Evolutionary conservation across 129 eudicot species (phyloP), one percentile per base, ranked within the genome.

Genomic region (Flaveria ramosissima): DNA sequence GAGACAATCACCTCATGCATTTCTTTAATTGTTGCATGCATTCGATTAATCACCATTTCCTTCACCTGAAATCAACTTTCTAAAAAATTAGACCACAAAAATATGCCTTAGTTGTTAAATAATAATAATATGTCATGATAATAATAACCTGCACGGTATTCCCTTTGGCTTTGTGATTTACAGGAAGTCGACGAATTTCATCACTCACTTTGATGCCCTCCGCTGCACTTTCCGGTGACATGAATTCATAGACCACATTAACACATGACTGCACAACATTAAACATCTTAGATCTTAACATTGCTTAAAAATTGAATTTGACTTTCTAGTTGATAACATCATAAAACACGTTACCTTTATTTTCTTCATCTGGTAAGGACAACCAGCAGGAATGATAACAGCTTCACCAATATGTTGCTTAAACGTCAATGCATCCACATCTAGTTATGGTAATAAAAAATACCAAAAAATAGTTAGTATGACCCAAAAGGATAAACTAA

Each of bases 201-300:
- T 94, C 89, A 21, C 66, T 72, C 82, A 91, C 69, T 57, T 85
- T 84, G 75, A 89, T 83, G 82, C 88, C 88, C 71, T 91, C 92
- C 0, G 72, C n/a, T 42, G 85, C 93, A 85, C 85, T 94, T 86
- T 94, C 97, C 7, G 99, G 99, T 26, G 99, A 94, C 76, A 94
- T 76, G 84, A 94, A 91, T 63, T 90, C 83, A 80, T 86, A 16
- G 27, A 82, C 87, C 72, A 94, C 83, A 81, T 80, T 87, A 30
- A 91, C 87, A 45, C 97, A 91, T 30, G 97, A 86, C 99, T 93
- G 82, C 80, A 82, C 16, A 50, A 32, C 41, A 57, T 57, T 59
- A 23, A 21, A 62, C 24, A 79, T 60, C 10, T 46, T 66, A 76
- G 55, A 39, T 41, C 12, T 60, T 42, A 26, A 43, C 43, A 16